These are phyloP conservation scores for Citeromyces matritensis DNA, from an alignment of 805 yeast genomes.

Conservation along the genomic window DNA sequence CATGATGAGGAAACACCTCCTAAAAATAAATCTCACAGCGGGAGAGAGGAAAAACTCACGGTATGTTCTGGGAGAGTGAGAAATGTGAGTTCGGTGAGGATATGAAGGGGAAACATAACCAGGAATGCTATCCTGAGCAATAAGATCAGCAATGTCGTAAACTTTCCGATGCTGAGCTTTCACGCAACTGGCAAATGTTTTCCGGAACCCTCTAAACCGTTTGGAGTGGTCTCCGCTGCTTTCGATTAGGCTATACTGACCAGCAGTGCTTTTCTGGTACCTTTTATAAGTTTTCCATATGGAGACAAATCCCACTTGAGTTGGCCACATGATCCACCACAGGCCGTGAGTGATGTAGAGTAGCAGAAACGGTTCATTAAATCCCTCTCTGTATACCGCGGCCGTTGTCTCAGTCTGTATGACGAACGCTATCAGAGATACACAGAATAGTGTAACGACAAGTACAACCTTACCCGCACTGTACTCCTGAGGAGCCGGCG, in stretches of 20 bases:
- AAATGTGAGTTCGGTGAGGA: conserved; percentile 11
- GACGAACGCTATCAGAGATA: conserved; percentile 50
- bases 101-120: conserved; percentile 13
- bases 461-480: conserved; percentile 17
- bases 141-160: conserved; percentile 19
- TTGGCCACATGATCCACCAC: conserved; percentile 64
- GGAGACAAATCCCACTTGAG: conserved; percentile 39
- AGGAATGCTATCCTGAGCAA: conserved; percentile 10
- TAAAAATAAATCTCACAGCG: conserved; percentile 31
- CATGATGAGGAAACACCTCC: conserved; percentile 27
- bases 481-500: neutral
- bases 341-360: conserved; percentile 63
- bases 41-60: conserved; percentile 22
- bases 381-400: conserved; percentile 42
- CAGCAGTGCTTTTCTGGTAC: conserved; percentile 6
- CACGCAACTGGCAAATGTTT: conserved; percentile 18
- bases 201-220: conserved; percentile 15
- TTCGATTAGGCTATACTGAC: conserved; percentile 3
- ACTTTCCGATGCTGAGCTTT: conserved; percentile 26
- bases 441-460: conserved; percentile 27
- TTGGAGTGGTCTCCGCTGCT: conserved; percentile 3
- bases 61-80: conserved; percentile 11
- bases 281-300: conserved; percentile 23
- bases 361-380: conserved; percentile 55
- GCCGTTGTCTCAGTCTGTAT: conserved; percentile 71